Conservation (phyloP, 139 green algal species). For the Coelastrella sp. region DNA sequence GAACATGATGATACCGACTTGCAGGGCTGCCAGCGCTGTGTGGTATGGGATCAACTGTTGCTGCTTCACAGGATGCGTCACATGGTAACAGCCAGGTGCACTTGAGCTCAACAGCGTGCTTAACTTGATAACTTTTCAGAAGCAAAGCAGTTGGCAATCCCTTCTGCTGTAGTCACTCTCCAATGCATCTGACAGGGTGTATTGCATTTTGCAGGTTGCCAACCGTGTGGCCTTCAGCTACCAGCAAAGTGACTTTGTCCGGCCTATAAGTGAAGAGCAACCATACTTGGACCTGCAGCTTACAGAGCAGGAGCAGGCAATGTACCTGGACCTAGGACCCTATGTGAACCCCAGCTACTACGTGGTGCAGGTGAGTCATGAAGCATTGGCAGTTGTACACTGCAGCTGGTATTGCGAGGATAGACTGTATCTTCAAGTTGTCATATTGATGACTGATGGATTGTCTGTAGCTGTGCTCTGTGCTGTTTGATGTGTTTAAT, state of each 20-base stretch:
- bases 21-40: too few species aligned
- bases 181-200: not conserved
- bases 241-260: slow-evolving; percentile 63
- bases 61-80: too few species aligned
- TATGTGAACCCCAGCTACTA: slow-evolving; percentile 75
- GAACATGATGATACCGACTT: too few species aligned
- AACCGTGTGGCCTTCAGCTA: slow-evolving; percentile 43
- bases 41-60: too few species aligned
- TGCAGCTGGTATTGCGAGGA: not conserved
- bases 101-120: too few species aligned
- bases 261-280: slow-evolving; percentile 50
- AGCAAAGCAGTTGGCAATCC: too few species aligned
- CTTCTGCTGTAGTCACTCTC: not conserved
- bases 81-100: too few species aligned
- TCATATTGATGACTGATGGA: too few species aligned
- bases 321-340: slow-evolving; percentile 75
- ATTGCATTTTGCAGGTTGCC: slow-evolving; percentile 4
- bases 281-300: slow-evolving; percentile 42
- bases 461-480: too few species aligned
- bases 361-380: slow-evolving; percentile 65
- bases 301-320: slow-evolving; percentile 54
- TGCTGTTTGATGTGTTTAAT: too few species aligned
- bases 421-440: too few species aligned
- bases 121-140: too few species aligned
- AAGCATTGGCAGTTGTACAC: not conserved